Evolutionary conservation across 2,329 filamentous ascomycete species (phyloP), one percentile per base, ranked within the genome.

Genomic region (Curvularia verruculosa): DNA sequence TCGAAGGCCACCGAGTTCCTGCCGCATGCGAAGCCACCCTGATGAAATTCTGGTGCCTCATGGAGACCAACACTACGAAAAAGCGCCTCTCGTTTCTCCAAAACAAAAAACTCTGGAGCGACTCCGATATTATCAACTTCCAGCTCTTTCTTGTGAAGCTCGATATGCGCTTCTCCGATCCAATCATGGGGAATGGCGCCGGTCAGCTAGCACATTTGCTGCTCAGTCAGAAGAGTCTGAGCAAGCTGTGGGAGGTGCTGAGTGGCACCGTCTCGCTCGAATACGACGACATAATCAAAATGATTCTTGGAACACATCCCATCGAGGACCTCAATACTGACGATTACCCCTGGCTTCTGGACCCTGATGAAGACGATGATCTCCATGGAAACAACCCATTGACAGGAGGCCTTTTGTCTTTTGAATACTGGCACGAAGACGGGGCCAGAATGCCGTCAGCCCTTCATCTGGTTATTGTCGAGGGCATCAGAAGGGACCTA

Each of bases 111-210:
- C 79, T 87, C 46, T 89, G 89, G 82, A 78, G 81, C 9, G 78
- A 88, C 54, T 58, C 71, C 3, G 86, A 91, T 67, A 73, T 95
- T 9, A 84, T 85, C 68, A 80, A 84, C 49, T 81, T 84, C 2
- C 84, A 87, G 43, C 74, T 88, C 57, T 87, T 94, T 77, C 79
- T 91, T 62, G 69, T 90, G 60, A 93, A 94, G 77, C 82, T 95
- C 15, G 82, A 86, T 67, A 86, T 92, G 84, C 81, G 82, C 52
- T 87, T 91, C 74, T 85, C 84, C 55, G 83, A 90, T 61, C 88
- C 89, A 0, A 70, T 85, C 23, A 81, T 81, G 47, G 84, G 83
- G 0, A 80, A 81, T 15, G 80, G 81, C 47, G 76, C 79, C 2
- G 79, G 61, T 6, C 55, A 49, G 21, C 47, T 77, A 7, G 56